These are phyloP conservation scores for Rhodamnia argentea DNA, from an alignment of 345 rosid genomes.

Conservation along the genomic window DNA sequence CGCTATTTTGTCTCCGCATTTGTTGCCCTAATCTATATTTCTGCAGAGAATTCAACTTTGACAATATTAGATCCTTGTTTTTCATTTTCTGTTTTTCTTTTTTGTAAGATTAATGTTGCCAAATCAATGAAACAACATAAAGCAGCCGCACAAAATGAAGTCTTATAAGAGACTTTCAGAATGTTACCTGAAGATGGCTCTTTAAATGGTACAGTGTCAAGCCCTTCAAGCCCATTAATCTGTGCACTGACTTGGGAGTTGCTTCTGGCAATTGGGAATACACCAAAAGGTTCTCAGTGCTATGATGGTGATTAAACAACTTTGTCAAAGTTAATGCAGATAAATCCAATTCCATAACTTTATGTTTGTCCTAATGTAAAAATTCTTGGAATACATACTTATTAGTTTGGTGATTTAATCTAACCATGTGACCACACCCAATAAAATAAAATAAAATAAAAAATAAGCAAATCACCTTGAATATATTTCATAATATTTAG, in stretches of 20 bases:
- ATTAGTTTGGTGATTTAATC: background rate
- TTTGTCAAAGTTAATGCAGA: background rate
- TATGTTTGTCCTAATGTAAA: background rate
- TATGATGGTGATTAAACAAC: background rate
- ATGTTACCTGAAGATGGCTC: constrained; percentile 82
- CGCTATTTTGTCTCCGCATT: constrained; percentile 24
- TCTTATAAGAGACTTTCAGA: background rate
- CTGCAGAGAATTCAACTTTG: constrained; percentile 15
- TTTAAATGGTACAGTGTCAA: constrained; percentile 86
- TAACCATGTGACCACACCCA: background rate
- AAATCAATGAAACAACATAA: background rate
- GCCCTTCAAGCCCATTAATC: constrained; percentile 87
- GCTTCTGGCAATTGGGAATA: constrained; percentile 39
- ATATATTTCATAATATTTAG: background rate
- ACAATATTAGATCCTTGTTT: background rate
- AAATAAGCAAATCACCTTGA: background rate
- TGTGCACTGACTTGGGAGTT: constrained; percentile 81
- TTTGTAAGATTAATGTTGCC: background rate
- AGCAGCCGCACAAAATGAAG: background rate
- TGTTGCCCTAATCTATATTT: constrained; percentile 86
- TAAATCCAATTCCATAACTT: background rate
- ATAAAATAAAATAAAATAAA: no score
- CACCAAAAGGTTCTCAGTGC: background rate
- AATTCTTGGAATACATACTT: background rate
- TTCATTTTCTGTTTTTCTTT: background rate